Conservation (phyloP, 768 basidiomycete species). For the Lyophyllum shimeji region DNA sequence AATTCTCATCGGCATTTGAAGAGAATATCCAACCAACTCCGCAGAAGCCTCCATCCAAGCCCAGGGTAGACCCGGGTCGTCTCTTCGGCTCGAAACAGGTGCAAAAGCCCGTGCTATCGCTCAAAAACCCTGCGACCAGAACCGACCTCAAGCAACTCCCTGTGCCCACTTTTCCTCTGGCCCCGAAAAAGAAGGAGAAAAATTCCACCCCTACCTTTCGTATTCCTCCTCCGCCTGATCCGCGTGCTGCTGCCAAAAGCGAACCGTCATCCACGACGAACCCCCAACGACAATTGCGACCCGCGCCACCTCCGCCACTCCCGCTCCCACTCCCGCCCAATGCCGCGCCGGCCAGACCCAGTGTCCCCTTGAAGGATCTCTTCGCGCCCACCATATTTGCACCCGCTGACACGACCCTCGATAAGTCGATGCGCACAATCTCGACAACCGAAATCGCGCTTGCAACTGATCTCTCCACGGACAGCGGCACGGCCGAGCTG, state of each 20-base stretch:
- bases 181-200: background rate
- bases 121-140: conserved; percentile 7
- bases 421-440: conserved; percentile 46
- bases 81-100: conserved; percentile 6
- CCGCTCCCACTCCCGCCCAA: conserved; percentile 14
- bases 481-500: conserved; percentile 48
- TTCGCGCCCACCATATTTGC: conserved; percentile 25
- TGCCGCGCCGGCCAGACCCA: conserved; percentile 14
- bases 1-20: conserved; percentile 16
- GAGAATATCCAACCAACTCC: background rate
- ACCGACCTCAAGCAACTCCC: conserved; percentile 15
- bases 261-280: conserved; percentile 1
- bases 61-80: conserved; percentile 1
- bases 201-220: background rate
- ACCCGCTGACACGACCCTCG: conserved; percentile 19
- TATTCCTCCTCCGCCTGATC: conserved; percentile 8
- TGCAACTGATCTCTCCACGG: conserved; percentile 52
- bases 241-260: conserved; percentile 3
- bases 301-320: conserved; percentile 10
- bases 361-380: conserved; percentile 18
- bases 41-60: conserved; percentile 6
- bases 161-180: conserved; percentile 7
- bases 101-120: background rate
- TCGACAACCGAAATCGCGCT: conserved; percentile 51
- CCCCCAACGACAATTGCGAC: conserved; percentile 1